A percentile compares a stretch with the other conserved stretches of the same genome.
Conservation (phyloP, 2,329 filamentous ascomycete genomes). For the Cytospora leucostoma region DNA sequence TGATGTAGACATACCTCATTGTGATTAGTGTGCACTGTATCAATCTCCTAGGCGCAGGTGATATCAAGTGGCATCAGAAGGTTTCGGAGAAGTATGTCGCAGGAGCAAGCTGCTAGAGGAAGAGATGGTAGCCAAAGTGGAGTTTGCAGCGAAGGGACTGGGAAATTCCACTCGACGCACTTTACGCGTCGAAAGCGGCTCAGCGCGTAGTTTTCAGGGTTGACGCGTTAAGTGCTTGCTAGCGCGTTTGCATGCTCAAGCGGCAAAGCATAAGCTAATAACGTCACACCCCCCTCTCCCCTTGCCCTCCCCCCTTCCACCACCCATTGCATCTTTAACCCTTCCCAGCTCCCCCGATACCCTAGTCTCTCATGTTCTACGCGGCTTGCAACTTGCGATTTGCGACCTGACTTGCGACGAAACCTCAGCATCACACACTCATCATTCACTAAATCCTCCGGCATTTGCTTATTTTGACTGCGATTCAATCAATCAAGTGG, state of each 20-base stretch:
- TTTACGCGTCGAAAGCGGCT: not conserved
- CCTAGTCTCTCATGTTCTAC: conserved; percentile 5
- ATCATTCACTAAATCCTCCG: not conserved
- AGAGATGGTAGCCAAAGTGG: conserved; percentile 3
- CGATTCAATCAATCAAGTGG: not conserved
- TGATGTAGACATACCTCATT: conserved; percentile 23
- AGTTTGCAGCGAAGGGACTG: conserved; percentile 4
- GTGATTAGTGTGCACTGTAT: conserved; percentile 11
- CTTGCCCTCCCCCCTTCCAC: not conserved
- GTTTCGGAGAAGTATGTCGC: not conserved
- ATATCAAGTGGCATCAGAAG: not conserved
- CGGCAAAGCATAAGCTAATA: not conserved
- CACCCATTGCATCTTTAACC: not conserved
- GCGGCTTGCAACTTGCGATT: conserved; percentile 14
- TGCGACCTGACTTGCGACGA: not conserved
- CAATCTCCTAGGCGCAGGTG: not conserved
- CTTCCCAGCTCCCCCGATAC: conserved; percentile 1
- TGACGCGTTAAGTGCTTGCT: conserved; percentile 24
- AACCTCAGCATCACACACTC: not conserved
- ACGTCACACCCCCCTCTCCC: not conserved
- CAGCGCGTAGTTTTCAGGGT: not conserved
- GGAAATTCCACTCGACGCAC: not conserved
- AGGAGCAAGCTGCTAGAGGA: conserved; percentile 3
- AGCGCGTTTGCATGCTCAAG: conserved; percentile 30
- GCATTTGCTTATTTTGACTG: not conserved